Evolutionary conservation across 2,329 filamentous ascomycete genomes (phyloP), one percentile per base, ranked within the genome.

Genomic region (Claviceps sorghi): DNA sequence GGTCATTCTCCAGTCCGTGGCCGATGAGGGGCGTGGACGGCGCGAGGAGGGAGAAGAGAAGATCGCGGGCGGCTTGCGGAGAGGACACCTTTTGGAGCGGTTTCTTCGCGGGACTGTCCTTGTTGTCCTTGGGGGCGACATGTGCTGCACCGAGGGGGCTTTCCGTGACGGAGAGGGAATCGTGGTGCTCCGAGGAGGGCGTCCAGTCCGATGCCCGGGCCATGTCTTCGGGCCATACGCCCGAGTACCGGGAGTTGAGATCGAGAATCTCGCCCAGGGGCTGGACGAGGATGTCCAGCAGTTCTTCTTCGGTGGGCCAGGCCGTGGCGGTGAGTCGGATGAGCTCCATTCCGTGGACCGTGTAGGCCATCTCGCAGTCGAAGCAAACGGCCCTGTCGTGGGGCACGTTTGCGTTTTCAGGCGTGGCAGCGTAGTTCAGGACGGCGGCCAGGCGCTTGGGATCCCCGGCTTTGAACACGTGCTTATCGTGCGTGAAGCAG

Each of bases 281-380:
- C 46, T 83, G 78, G 8, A 97, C 90, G 0, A 97, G 77, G 0
- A 95, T 76, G 62, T 98, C 93, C 5, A 97, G 71, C 0, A 98
- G 67, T 50, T 78, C 76, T 50, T 82, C 77, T 21, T 87, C 86
- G 9, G 76, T 72, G 0, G 91, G 91, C 90, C 93, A 98, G 10
- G 84, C 81, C 3, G 91, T 84, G 5, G 87, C 90, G 0, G 93
- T 97, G 3, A 98, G 68, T 9, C 93, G 87, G 53, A 97, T 83
- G 19, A 98, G 76, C 65, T 98, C 93, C 57, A 97, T 72, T 0
- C 94, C 93, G 49, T 84, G 68, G 1, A 87, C 86, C 0, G 94
- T 98, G 63, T 95, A 97, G 4, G 87, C 88, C 93, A 98, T 98
- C 64, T 98, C 93, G 61, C 93, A 97, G 65, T 98, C 93, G 61